Evolutionary conservation across 345 rosid species (phyloP).

Genomic region (Noccaea bulbosa): DNA sequence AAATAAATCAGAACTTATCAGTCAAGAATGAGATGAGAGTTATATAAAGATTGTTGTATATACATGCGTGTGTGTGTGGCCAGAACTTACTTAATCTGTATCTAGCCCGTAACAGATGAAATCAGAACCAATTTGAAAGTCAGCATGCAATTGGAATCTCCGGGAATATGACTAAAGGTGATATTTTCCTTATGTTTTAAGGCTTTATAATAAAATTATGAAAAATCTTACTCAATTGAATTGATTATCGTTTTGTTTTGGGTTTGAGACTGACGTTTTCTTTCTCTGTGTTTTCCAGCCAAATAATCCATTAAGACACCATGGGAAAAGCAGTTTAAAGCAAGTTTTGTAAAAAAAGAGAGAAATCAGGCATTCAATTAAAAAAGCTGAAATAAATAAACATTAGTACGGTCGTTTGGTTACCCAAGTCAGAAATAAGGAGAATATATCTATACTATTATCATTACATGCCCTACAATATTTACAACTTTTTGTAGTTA

Average conservation of each 20-base stretch:
- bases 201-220: slow-evolving; percentile 1
- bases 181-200: slow-evolving; percentile 14
- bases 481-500: slow-evolving; percentile 17
- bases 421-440: slow-evolving; percentile 25
- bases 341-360: neutral
- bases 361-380: slow-evolving; percentile 14
- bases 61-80: neutral
- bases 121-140: neutral
- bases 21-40: slow-evolving; percentile 16
- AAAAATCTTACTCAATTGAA: slow-evolving; percentile 20
- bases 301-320: neutral
- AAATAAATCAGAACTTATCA: neutral
- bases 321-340: slow-evolving; percentile 11
- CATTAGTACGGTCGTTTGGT: slow-evolving; percentile 31
- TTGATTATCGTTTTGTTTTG: neutral
- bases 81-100: neutral
- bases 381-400: slow-evolving; percentile 26
- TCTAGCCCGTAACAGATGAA: neutral
- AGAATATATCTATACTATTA: slow-evolving; percentile 19
- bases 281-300: slow-evolving; percentile 16
- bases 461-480: neutral
- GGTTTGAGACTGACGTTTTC: slow-evolving; percentile 21
- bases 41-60: neutral
- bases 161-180: slow-evolving; percentile 10
- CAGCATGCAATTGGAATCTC: neutral